These are phyloP conservation scores for Gardenia jasminoides DNA, from an alignment of 257 asterid species.

Conservation along the genomic window DNA sequence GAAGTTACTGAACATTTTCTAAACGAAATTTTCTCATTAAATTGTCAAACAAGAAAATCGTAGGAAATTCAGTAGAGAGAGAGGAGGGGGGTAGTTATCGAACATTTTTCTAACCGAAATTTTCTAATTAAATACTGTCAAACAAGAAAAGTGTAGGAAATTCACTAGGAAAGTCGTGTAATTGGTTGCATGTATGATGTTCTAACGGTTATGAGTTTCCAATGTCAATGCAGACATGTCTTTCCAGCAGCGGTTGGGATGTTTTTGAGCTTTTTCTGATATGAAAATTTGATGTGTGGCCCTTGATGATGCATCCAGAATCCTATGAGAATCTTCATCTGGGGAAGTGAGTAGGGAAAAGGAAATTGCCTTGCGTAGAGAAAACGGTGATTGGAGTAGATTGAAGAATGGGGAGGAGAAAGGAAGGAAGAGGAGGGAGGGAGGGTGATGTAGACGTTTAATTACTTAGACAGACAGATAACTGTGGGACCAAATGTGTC, in stretches of 20 bases:
- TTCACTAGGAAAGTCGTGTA: neutral
- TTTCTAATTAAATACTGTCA: neutral
- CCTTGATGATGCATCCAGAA: neutral
- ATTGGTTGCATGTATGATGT: neutral
- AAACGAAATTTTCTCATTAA: no score
- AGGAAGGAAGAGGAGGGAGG: no score
- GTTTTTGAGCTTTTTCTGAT: no score
- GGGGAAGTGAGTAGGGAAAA: neutral
- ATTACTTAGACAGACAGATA: neutral
- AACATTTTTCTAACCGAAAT: no score
- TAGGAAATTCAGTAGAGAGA: no score
- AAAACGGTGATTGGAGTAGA: neutral
- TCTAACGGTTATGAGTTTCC: neutral
- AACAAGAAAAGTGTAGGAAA: neutral
- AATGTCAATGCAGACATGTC: neutral
- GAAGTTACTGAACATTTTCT: no score
- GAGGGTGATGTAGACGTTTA: neutral
- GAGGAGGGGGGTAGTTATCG: neutral
- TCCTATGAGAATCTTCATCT: constrained; percentile 3
- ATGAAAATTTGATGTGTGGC: neutral
- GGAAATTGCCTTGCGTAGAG: neutral
- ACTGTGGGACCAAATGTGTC: neutral
- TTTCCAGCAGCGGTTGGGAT: no score
- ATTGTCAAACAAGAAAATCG: no score
- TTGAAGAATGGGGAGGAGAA: neutral